A percentile compares a stretch with the other conserved stretches of the same genome.
phyloP scores from a whole-genome alignment of 139 green algal species.

The Picochlorum sp. region DNA sequence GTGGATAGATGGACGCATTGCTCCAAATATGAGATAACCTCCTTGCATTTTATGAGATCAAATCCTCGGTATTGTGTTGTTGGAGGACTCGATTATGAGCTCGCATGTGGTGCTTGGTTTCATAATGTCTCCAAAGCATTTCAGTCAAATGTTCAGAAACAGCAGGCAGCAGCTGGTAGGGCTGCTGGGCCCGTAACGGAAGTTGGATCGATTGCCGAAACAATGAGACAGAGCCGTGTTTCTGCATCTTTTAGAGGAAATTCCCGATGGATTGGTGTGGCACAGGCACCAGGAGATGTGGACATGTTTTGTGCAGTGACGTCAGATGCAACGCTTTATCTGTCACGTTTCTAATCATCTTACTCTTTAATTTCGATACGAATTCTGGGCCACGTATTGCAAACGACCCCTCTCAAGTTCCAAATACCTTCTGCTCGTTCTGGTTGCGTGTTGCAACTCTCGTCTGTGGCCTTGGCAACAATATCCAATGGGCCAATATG shows the following conservation, averaged over 20 bases:
- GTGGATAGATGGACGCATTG: slow-evolving; percentile 28
- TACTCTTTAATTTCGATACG: not conserved
- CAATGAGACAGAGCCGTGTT: not conserved
- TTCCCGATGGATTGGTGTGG: slow-evolving; percentile 27
- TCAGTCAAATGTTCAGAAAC: not conserved
- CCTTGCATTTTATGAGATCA: slow-evolving; percentile 20
- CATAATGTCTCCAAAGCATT: slow-evolving; percentile 14
- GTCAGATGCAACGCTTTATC: slow-evolving; percentile 14
- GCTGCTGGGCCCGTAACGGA: not conserved
- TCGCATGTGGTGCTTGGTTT: slow-evolving; percentile 26
- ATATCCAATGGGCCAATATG: slow-evolving; percentile 35
- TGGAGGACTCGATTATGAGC: slow-evolving; percentile 26
- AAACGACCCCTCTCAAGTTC: slow-evolving; percentile 71
- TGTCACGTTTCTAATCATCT: slow-evolving; percentile 7
- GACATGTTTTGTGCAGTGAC: slow-evolving; percentile 24
- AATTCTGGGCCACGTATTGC: slow-evolving; percentile 66
- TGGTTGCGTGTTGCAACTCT: slow-evolving; percentile 71
- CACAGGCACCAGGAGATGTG: slow-evolving; percentile 10
- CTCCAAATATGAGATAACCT: slow-evolving; percentile 26
- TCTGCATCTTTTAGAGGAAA: slow-evolving; percentile 26
- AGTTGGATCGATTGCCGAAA: not conserved
- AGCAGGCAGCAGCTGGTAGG: not conserved
- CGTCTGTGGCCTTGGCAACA: slow-evolving; percentile 54
- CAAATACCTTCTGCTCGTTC: slow-evolving; percentile 54
- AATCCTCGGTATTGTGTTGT: slow-evolving; percentile 12